Percentiles rank a stretch among this genome's conserved stretches.
Evolutionary conservation across 169 alveolate species (phyloP).

Genomic region (Babesia bovis): DNA sequence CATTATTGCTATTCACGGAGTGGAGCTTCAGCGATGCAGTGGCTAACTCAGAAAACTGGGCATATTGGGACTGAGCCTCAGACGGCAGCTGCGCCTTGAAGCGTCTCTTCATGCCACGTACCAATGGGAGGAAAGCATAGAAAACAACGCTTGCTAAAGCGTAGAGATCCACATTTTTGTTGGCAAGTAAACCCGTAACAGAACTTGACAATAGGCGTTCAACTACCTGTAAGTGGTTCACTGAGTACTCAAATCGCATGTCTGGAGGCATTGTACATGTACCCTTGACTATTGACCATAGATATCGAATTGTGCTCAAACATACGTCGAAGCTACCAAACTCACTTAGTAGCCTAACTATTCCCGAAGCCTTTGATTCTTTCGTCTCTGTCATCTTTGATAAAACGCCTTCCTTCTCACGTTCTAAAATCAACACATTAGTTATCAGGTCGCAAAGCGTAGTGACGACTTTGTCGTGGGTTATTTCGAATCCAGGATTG

Average conservation of each 20-base stretch:
- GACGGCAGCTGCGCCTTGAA: slow-evolving; percentile 21
- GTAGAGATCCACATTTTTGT: slow-evolving; percentile 24
- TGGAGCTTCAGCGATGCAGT: slow-evolving; percentile 2
- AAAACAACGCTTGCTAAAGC: slow-evolving; percentile 6
- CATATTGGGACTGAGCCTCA: slow-evolving; percentile 3
- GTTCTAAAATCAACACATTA: slow-evolving; percentile 21
- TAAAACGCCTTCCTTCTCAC: slow-evolving; percentile 40
- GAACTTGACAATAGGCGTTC: slow-evolving; percentile 30
- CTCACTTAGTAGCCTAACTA: slow-evolving; percentile 33
- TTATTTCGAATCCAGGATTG: slow-evolving; percentile 1
- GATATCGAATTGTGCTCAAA: slow-evolving; percentile 3
- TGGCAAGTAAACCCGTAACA: slow-evolving; percentile 26
- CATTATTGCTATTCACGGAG: neutral
- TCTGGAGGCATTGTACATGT: slow-evolving; percentile 15
- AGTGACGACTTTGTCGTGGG: slow-evolving; percentile 6
- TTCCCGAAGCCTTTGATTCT: slow-evolving; percentile 32
- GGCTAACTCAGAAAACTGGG: neutral
- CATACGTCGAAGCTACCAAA: slow-evolving; percentile 33
- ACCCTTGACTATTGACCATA: slow-evolving; percentile 43
- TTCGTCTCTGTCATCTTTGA: slow-evolving; percentile 56
- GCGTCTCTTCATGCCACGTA: slow-evolving; percentile 9
- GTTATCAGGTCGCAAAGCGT: slow-evolving; percentile 35
- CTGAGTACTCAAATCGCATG: slow-evolving; percentile 34
- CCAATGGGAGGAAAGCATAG: slow-evolving; percentile 9
- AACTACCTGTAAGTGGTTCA: slow-evolving; percentile 24